These are phyloP conservation scores for Crassisporium funariophilum DNA, from an alignment of 768 basidiomycete species.

Conservation along the genomic window DNA sequence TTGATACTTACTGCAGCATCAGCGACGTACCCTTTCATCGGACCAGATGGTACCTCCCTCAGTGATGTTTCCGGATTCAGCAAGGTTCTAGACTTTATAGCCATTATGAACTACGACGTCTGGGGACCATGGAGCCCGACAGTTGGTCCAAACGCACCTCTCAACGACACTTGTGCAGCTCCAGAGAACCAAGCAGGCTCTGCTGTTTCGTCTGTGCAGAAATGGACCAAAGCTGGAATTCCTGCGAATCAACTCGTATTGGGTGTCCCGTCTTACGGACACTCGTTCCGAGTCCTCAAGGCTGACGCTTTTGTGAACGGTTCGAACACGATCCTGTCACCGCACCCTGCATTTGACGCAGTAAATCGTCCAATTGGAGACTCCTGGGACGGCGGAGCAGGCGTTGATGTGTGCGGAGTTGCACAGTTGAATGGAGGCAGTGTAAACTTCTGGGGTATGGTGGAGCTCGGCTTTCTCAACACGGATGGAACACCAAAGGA, in stretches of 20 bases:
- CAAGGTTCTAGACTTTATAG: constrained; percentile 55
- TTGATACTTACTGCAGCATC: constrained; percentile 60
- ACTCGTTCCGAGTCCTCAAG: constrained; percentile 63
- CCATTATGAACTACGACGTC: constrained; percentile 74
- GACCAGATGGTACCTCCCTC: constrained; percentile 54
- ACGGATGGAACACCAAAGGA: constrained; percentile 46
- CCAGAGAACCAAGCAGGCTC: constrained; percentile 67
- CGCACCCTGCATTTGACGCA: constrained; percentile 58
- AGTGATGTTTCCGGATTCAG: constrained; percentile 74
- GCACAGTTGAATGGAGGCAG: constrained; percentile 50
- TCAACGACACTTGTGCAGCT: constrained; percentile 76
- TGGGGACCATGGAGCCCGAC: constrained; percentile 64
- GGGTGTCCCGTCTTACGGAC: constrained; percentile 83
- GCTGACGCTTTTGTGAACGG: constrained; percentile 45
- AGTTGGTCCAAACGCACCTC: constrained; percentile 86
- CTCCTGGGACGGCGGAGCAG: constrained; percentile 57
- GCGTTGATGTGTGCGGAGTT: constrained; percentile 60
- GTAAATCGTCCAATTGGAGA: constrained; percentile 57
- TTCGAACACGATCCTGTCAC: constrained; percentile 38
- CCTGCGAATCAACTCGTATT: constrained; percentile 69
- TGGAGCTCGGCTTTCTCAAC: constrained; percentile 56
- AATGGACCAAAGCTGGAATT: constrained; percentile 79
- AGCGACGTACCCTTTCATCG: constrained; percentile 42
- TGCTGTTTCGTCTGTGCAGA: constrained; percentile 67
- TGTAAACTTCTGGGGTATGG: constrained; percentile 68